Evolutionary conservation across 2,329 filamentous ascomycete species (phyloP).

Genomic region (Aspergillus melleus): DNA sequence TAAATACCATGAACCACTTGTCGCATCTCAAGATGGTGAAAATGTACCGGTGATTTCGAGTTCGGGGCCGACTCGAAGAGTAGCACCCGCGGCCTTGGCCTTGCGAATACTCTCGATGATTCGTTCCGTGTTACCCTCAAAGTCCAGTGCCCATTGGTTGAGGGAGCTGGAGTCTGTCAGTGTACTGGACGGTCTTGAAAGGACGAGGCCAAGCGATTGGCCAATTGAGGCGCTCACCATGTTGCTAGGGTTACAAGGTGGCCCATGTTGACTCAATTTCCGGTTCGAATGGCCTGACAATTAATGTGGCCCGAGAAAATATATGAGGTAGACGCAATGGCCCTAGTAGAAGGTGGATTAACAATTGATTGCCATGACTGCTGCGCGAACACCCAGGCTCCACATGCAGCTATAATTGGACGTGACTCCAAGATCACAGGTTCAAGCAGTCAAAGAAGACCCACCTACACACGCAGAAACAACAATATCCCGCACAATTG

Average conservation of each 20-base stretch:
- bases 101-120: slow-evolving; percentile 63
- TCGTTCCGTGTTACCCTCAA: slow-evolving; percentile 61
- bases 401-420: too few species aligned
- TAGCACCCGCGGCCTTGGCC: slow-evolving; percentile 63
- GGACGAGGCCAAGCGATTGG: not conserved
- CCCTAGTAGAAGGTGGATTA: too few species aligned
- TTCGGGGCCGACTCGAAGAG: slow-evolving; percentile 60
- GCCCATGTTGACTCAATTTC: slow-evolving; percentile 31
- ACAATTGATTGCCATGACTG: too few species aligned
- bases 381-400: too few species aligned
- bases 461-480: too few species aligned
- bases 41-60: slow-evolving; percentile 54
- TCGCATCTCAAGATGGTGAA: not conserved
- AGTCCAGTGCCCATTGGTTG: slow-evolving; percentile 59
- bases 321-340: too few species aligned
- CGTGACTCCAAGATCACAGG: too few species aligned
- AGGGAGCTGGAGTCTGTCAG: slow-evolving; percentile 30
- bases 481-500: too few species aligned
- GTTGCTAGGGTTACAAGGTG: slow-evolving; percentile 47
- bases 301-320: too few species aligned
- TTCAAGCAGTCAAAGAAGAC: too few species aligned
- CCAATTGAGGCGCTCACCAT: slow-evolving; percentile 27
- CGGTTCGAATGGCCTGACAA: not conserved
- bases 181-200: not conserved
- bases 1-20: not conserved